Conservation (phyloP, 257 asterid species). For the Solanum neorickii region DNA sequence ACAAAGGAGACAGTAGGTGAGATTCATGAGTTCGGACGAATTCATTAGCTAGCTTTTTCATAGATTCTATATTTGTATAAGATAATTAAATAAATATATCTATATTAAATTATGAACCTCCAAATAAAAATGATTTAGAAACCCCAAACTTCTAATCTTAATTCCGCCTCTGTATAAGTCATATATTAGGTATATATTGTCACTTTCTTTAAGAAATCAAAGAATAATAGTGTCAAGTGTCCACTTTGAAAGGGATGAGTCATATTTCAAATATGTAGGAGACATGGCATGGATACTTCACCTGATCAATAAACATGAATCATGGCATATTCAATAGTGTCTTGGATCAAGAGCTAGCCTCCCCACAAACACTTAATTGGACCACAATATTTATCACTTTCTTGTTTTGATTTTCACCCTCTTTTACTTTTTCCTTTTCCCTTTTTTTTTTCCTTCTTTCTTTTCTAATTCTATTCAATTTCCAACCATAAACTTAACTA, state of each 20-base stretch:
- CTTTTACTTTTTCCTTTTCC: not conserved
- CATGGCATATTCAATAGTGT: not conserved
- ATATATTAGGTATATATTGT: not conserved
- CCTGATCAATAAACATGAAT: not conserved
- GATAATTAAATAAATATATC: too few species aligned
- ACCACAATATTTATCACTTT: not conserved
- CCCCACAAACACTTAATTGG: not conserved
- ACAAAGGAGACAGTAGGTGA: accelerated
- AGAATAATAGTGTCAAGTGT: not conserved
- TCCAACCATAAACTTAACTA: not conserved
- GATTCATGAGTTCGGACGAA: too few species aligned
- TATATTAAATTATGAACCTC: too few species aligned
- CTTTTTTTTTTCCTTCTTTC: not conserved
- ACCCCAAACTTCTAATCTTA: too few species aligned
- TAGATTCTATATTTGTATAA: too few species aligned
- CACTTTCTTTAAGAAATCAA: not conserved
- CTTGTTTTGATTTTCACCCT: not conserved
- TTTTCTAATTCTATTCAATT: not conserved
- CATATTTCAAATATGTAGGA: not conserved
- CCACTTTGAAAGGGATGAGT: not conserved
- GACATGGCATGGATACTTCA: not conserved
- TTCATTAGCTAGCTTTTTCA: too few species aligned
- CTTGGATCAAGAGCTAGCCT: not conserved
- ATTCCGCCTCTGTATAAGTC: too few species aligned
- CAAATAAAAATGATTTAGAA: too few species aligned